Base-by-base conservation (phyloP, 2,329 filamentous ascomycete species). In the Magnaporthiopsis rhizophila region DNA sequence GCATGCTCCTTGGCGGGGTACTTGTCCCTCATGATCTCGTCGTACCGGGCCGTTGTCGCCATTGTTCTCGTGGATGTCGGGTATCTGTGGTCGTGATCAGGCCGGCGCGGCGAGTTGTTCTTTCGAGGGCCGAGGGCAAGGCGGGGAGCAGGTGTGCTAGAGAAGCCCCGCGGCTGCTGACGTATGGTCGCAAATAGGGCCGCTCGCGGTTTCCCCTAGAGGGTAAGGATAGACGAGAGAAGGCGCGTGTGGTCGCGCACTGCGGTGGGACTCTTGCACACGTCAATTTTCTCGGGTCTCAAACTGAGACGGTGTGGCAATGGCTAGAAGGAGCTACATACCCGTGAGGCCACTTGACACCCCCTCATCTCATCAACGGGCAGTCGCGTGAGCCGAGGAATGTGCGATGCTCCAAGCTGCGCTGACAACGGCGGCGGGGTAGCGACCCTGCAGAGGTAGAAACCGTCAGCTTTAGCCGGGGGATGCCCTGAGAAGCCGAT, bases 1-100 rank as follows among this genome's bases (percentile, higher is more conserved):
- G 90, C 92, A 76, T 99, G 95, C 34, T 84, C 82, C 80, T 97
- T 98, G 71, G 90, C 94, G 30, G 95, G 95, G 75, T 89, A 89
- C 72, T 88, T 89, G 68, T 81, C 83, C 78, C 80, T 77, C 66
- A 89, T 78, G 67, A 88, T 76, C 36, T 77, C 73, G 61, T 85
- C 79, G 69, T 80, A 83, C 68, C 69, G 69, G 13, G n/a, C 15
- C 45, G n/a, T 53, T 64, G 71, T 71, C 36, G 65, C 30, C 62
- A 64, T 65, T 21, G 62, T 67, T 58, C 24, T 30, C 18, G 45
- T 11, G 45, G 21, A 18, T 15, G 28, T 24, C 53, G 21, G 45
- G 21, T 21, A 15, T 24, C 36, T 26, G 13, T 61, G 34, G 38
- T 15, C 32, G 24, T 58, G 57, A 6, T 58, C 8, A 21, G 18